Evolutionary conservation across 2,329 filamentous ascomycete genomes (phyloP).

Genomic region (Eurotiales sp.): DNA sequence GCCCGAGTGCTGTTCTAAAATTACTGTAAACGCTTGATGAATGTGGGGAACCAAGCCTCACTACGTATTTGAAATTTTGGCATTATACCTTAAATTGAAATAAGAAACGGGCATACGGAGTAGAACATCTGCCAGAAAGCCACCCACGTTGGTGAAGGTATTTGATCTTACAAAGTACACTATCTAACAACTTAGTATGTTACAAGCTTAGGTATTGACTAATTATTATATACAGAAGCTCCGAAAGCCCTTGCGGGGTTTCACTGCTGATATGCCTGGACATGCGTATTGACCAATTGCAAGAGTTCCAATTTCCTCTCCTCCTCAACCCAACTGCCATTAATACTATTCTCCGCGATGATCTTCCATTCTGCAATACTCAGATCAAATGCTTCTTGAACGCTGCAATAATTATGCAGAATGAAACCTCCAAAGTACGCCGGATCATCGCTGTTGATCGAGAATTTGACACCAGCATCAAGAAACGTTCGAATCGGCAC

Average conservation of each 20-base stretch:
- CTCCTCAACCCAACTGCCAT: constrained; percentile 66
- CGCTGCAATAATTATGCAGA: constrained; percentile 69
- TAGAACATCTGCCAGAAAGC: too few relatives aligned
- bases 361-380: constrained; percentile 62
- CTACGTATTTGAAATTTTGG: too few relatives aligned
- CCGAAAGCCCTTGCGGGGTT: neutral
- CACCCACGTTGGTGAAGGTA: too few relatives aligned
- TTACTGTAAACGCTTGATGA: too few relatives aligned
- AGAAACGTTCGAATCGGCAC: constrained; percentile 62
- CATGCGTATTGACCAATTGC: constrained; percentile 29
- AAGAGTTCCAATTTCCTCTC: constrained; percentile 60
- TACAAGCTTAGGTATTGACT: too few relatives aligned
- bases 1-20: too few relatives aligned
- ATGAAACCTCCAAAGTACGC: constrained; percentile 75
- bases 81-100: too few relatives aligned
- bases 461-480: constrained; percentile 62
- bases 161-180: too few relatives aligned
- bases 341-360: constrained; percentile 60
- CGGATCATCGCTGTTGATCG: constrained; percentile 71
- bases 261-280: constrained; percentile 22
- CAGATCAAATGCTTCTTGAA: constrained; percentile 67
- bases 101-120: too few relatives aligned
- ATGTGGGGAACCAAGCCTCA: too few relatives aligned
- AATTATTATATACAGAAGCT: neutral
- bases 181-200: too few relatives aligned